Conservation (phyloP, 2,329 filamentous ascomycete genomes). For the Cercospora sesami region DNA sequence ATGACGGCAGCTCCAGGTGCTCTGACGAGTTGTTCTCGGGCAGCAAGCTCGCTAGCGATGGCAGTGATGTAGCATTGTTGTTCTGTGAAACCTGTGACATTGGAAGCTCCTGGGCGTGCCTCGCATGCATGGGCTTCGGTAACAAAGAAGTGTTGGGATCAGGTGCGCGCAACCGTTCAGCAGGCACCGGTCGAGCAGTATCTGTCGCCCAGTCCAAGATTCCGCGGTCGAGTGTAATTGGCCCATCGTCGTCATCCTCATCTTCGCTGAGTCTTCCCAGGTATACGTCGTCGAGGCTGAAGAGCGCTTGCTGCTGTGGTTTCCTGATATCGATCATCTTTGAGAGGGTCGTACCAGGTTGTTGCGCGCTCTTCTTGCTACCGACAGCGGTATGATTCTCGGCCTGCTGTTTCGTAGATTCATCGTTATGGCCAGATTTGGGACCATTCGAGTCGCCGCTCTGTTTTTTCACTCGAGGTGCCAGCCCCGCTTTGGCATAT, state of each 20-base stretch:
- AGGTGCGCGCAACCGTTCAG: constrained; percentile 11
- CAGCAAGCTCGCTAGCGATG: constrained; percentile 16
- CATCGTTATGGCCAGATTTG: background rate
- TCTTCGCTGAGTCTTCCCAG: constrained; percentile 30
- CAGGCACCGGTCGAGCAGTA: constrained; percentile 5
- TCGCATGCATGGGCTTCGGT: constrained; percentile 29
- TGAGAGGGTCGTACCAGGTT: background rate
- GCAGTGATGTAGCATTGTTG: constrained; percentile 20
- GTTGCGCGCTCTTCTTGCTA: background rate
- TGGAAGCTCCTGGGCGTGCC: constrained; percentile 20
- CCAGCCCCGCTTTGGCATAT: constrained; percentile 53
- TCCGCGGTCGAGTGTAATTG: constrained; percentile 38
- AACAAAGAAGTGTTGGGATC: constrained; percentile 33
- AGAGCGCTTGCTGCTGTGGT: constrained; percentile 25
- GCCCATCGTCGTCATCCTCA: constrained; percentile 30
- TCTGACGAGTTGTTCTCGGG: constrained; percentile 22
- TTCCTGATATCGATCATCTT: constrained; percentile 3
- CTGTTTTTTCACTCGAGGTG: constrained; percentile 38
- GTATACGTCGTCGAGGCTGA: constrained; percentile 36
- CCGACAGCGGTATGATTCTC: background rate
- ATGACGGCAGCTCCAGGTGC: constrained; percentile 36
- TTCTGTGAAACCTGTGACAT: constrained; percentile 7
- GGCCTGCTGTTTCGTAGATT: background rate
- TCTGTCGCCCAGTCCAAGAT: constrained; percentile 39
- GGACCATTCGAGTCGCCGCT: background rate